Base-by-base conservation (phyloP, 2,329 filamentous ascomycete genomes). In the Trichoderma sp. region DNA sequence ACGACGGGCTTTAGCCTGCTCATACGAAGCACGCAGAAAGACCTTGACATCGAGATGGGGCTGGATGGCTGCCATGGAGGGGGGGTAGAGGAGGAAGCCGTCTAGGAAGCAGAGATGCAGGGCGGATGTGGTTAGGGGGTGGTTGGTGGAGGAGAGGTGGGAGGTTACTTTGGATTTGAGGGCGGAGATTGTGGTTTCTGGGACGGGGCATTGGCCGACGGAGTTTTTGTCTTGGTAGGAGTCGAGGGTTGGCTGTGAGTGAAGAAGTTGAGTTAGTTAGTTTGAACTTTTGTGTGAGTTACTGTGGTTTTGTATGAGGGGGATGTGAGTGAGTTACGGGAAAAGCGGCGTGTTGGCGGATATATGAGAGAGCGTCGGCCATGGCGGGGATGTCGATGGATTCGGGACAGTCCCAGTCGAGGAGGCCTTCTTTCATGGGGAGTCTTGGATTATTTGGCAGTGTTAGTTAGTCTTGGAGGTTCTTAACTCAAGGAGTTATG, bases 321-420 rank as follows among this genome's bases (percentile, higher is more conserved):
- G 24, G 34, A 14, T 34, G 64, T 24, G 30, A 34, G 43, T 1
- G 28, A 60, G 87, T 82, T 79, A 90, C 89, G 61, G 89, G 89
- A 78, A 90, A 88, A 15, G 84, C 84, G 70, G 93, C 95, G 56
- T 92, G 84, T 43, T 86, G 75, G 61, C 89, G 90, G 76, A 98
- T 92, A 78, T 96, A 88, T 56, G 83, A 78, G 7, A 99, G 86
- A 0, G 93, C 88, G 6, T 86, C 82, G 18, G 87, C 84, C 79
- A 98, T 90, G 66, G 87, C 87, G 0, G 87, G 84, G 32, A 97
- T 86, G 75, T 95, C 88, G 70, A 99, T 84, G 9, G 95, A 87
- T 74, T 91, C 92, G 18, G 93, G 85, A 77, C 95, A 97, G 81
- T 99, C 96, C 95, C 96, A 98, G 83, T 99, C 95, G 74, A 92